Base-by-base conservation (phyloP, 805 yeast genomes). In the Crinitomyces ghanaensis region DNA sequence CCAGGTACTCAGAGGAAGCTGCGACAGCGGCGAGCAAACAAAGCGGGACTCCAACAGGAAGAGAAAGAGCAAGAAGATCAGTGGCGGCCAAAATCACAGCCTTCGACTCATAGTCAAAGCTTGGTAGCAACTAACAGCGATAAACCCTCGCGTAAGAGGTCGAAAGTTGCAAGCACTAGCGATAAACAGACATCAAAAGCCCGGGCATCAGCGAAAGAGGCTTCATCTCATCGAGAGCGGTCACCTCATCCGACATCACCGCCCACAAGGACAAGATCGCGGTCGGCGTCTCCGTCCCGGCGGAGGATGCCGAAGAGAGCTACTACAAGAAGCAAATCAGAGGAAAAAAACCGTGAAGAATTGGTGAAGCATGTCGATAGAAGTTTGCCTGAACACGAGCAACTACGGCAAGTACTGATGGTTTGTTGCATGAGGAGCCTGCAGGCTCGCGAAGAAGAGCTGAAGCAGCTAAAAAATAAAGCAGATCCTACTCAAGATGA, bases 331-430 rank as follows among this genome's bases (percentile, higher is more conserved):
- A n/a, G n/a, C n/a, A n/a, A n/a, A n/a, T n/a, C n/a, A n/a, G n/a
- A n/a, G 1, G 74, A 72, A 29, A 70, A 80, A 1, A 65, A 72
- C 0, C 58, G 63, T 1, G 44, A 56, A 6, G 74, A 73, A 34
- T 72, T 72, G 45, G 72, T 68, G 50, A 77, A 77, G 46, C 74
- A 74, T 45, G 52, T 80, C 20, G 80, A 78, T 41, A 51, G 60
- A 4, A 65, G 68, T 22, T 44, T 76, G 25, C 81, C 88, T 0
- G 86, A 74, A 31, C 84, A 86, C 2, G 78, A 75, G 44, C 64
- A 73, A 41, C 73, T 81, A 77, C 63, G 77, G 41, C 84, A 77
- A 46, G 50, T 81, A 18, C 49, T 80, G 30, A 60, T 70, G 2
- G 79, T 88, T 91, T 72, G 81, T 41, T 63, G 72, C 20, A 70